Conservation (phyloP, 1,284 basidiomycete species). For the Austropuccinia psidii region DNA sequence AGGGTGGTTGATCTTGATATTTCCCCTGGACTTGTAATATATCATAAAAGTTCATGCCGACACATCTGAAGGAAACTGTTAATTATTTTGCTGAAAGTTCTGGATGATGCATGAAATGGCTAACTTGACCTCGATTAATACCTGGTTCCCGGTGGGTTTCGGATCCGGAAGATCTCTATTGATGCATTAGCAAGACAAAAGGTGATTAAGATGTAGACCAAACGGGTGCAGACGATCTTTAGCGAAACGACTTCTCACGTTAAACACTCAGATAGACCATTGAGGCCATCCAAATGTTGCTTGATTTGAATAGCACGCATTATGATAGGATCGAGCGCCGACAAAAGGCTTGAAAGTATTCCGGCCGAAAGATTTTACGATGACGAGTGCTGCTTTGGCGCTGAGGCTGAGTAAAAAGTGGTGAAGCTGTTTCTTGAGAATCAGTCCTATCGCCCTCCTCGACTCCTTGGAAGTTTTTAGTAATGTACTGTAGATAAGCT, state of each 20-base stretch:
- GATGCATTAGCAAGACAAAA: not conserved
- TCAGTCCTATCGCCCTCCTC: no score
- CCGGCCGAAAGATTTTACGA: no score
- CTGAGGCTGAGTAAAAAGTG: no score
- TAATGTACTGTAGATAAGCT: no score
- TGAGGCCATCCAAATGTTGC: conserved; percentile 17
- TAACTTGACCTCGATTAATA: conserved; percentile 27
- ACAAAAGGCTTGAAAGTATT: no score
- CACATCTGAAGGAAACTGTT: conserved; percentile 57
- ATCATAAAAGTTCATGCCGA: conserved; percentile 45
- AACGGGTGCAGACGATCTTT: no score
- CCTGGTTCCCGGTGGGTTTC: conserved; percentile 7
- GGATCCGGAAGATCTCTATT: conserved; percentile 7
- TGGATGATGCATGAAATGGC: no score
- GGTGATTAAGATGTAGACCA: not conserved
- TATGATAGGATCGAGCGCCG: no score
- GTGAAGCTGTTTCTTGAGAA: no score
- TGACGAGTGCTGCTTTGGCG: no score
- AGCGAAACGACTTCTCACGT: not conserved
- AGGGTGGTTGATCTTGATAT: conserved; percentile 44
- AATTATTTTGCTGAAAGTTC: not conserved
- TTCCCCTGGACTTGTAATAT: conserved; percentile 44
- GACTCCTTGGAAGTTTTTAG: no score
- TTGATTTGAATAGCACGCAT: conserved; percentile 22
- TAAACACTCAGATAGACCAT: conserved; percentile 16